These are phyloP conservation scores for Dorcoceras hygrometricum DNA, from an alignment of 257 asterid species.

Conservation along the genomic window DNA sequence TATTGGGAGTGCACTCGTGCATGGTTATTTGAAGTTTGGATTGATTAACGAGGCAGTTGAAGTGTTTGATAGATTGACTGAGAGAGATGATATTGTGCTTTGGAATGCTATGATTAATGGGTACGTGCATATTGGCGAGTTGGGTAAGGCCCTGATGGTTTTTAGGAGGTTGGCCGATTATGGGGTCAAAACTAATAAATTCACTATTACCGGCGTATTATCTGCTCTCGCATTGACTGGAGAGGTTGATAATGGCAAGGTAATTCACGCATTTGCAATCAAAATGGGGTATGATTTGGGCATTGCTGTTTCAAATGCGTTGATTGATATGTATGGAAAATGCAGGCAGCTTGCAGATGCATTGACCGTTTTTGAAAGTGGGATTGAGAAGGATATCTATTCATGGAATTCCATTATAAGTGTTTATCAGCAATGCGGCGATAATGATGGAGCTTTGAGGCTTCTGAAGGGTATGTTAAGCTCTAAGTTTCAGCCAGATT, in stretches of 20 bases:
- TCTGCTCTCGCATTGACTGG: conserved; percentile 64
- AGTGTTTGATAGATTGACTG: conserved; percentile 66
- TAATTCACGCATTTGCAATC: conserved; percentile 50
- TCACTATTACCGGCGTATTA: conserved; percentile 59
- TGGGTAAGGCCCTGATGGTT: conserved; percentile 39
- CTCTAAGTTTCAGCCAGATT: conserved; percentile 58
- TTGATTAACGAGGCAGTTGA: conserved; percentile 47
- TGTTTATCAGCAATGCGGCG: conserved; percentile 72
- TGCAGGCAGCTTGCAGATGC: conserved; percentile 58
- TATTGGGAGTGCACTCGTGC: conserved; percentile 71
- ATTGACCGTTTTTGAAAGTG: conserved; percentile 37
- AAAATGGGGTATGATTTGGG: conserved; percentile 51
- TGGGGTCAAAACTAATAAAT: conserved; percentile 49
- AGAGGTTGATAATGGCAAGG: conserved; percentile 48
- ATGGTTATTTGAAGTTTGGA: conserved; percentile 49
- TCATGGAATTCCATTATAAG: conserved; percentile 86
- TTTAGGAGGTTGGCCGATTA: conserved; percentile 56
- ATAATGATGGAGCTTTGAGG: conserved; percentile 57
- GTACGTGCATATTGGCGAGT: conserved; percentile 49
- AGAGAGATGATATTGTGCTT: conserved; percentile 56
- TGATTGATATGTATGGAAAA: conserved; percentile 89
- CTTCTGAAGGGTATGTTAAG: conserved; percentile 54
- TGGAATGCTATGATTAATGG: conserved; percentile 93
- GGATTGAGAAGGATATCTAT: conserved; percentile 65
- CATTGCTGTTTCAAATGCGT: conserved; percentile 55